These are phyloP conservation scores for Fusarium hainanense DNA, from an alignment of 2,329 filamentous ascomycete genomes.

Conservation along the genomic window DNA sequence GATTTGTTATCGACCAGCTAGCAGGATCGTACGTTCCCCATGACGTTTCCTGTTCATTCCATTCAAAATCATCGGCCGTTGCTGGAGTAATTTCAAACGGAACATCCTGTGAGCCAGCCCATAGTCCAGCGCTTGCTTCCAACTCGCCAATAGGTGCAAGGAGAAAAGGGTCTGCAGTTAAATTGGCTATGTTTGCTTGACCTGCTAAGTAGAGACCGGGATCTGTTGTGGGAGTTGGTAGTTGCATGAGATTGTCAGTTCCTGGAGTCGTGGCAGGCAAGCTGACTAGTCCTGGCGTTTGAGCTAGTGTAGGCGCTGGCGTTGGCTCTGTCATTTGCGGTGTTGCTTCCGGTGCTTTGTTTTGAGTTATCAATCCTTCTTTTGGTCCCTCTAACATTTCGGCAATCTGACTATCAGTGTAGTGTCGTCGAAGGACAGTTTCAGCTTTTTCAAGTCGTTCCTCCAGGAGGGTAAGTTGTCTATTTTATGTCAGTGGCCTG, in stretches of 20 bases:
- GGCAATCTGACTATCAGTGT: constrained; percentile 32
- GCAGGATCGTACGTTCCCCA: constrained; percentile 25
- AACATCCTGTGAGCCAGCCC: constrained; percentile 4
- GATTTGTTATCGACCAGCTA: constrained; percentile 19
- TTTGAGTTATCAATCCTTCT: constrained; percentile 5
- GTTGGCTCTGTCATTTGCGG: constrained; percentile 1
- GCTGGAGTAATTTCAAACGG: neutral
- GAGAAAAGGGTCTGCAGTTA: constrained; percentile 17
- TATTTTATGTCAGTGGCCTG: constrained; percentile 12
- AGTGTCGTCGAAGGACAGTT: constrained; percentile 33
- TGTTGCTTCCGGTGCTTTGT: neutral
- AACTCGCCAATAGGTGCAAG: constrained; percentile 22
- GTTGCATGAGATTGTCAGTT: constrained; percentile 19
- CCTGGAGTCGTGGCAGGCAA: constrained; percentile 10
- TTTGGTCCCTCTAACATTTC: constrained; percentile 32
- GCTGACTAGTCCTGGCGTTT: constrained; percentile 10
- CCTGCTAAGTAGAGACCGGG: constrained; percentile 11
- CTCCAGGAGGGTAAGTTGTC: constrained; percentile 36
- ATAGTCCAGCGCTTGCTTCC: constrained; percentile 10
- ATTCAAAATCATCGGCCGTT: constrained; percentile 28
- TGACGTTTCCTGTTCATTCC: constrained; percentile 33
- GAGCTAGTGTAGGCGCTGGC: constrained; percentile 3
- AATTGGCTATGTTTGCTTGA: constrained; percentile 1
- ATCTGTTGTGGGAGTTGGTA: constrained; percentile 11
- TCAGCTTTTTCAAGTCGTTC: constrained; percentile 38